Evolutionary conservation across 495 filamentous ascomycete species (phyloP), one percentile per base, ranked within the genome.

Genomic region (Hamigera avellanea): DNA sequence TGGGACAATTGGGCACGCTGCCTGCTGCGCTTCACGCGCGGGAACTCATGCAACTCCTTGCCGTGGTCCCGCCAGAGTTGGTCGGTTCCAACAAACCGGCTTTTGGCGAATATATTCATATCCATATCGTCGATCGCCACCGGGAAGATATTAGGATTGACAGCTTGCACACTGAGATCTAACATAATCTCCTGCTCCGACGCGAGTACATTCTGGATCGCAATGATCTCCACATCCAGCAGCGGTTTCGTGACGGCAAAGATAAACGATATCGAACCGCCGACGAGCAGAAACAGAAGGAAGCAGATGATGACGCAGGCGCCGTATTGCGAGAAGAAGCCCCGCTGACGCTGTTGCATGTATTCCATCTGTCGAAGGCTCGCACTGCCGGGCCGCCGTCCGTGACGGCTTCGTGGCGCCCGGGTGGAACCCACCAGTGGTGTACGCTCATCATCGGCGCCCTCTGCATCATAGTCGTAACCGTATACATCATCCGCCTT

Each of bases 101-200:
- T 94, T 53, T 87, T 91, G 6, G 91, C 91, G 56, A 96, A 96
- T 15, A 98, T 72, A 47, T 91, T 83, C 35, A 96, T 69, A 53
- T 95, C 83, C 47, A 89, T 80, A 18, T 82, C 73, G 43, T 81
- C 76, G 34, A 98, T 75, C 7, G 80, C 79, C 17, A 98, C 77
- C 12, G 81, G 75, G 29, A 95, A 80, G 14, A 93, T 69, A 44
- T 98, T 98, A 0, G 88, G 91, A 51, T 98, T 98, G 40, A 83
- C 66, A 1, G 89, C 91, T 41, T 69, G 69, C 26, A 98, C 82
- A n/a, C 81, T 75, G 7, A 96, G 64, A 49, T 98, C 89, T 42
- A 98, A 67, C 80, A 98, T 96, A 14, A 98, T 69, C 50, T 96
- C 93, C 56, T 95, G 83, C 52, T 94, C 81, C 42, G 85, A 93